Conservation (phyloP, 306 rosid species). For the Rosa multiflora region DNA sequence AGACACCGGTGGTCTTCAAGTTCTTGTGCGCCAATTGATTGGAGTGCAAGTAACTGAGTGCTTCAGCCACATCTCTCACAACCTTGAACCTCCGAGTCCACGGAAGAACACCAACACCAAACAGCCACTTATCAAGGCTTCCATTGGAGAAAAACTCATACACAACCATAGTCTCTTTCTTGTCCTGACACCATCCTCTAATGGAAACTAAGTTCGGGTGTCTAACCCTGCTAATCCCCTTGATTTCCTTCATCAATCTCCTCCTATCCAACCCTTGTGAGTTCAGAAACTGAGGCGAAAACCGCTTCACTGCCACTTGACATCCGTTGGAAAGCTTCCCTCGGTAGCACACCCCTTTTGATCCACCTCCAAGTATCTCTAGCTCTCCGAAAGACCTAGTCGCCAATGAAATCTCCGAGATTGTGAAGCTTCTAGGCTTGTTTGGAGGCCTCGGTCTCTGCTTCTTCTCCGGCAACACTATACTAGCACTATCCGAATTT, state of each 20-base stretch:
- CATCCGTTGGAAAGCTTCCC: slow-evolving; percentile 64
- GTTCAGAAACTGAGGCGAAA: slow-evolving; percentile 52
- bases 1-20: slow-evolving; percentile 69
- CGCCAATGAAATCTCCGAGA: slow-evolving; percentile 49
- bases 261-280: slow-evolving; percentile 54
- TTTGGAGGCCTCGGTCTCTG: slow-evolving; percentile 67
- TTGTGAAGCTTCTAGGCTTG: slow-evolving; percentile 54
- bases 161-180: slow-evolving; percentile 49
- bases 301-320: slow-evolving; percentile 62
- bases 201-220: slow-evolving; percentile 70
- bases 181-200: slow-evolving; percentile 71
- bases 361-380: slow-evolving; percentile 57
- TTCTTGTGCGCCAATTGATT: slow-evolving; percentile 71
- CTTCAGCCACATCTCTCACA: slow-evolving; percentile 61
- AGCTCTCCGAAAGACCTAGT: slow-evolving; percentile 53
- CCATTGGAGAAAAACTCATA: slow-evolving; percentile 70
- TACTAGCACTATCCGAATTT: slow-evolving; percentile 15
- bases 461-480: slow-evolving; percentile 37
- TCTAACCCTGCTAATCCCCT: slow-evolving; percentile 43
- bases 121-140: slow-evolving; percentile 75
- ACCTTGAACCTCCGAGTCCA: slow-evolving; percentile 73
- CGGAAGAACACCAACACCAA: slow-evolving; percentile 72
- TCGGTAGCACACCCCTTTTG: slow-evolving; percentile 52
- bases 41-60: slow-evolving; percentile 48
- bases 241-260: slow-evolving; percentile 64